Evolutionary conservation across 2,329 filamentous ascomycete species (phyloP), one percentile per base, ranked within the genome.

Genomic region (Ophiostoma australiae): DNA sequence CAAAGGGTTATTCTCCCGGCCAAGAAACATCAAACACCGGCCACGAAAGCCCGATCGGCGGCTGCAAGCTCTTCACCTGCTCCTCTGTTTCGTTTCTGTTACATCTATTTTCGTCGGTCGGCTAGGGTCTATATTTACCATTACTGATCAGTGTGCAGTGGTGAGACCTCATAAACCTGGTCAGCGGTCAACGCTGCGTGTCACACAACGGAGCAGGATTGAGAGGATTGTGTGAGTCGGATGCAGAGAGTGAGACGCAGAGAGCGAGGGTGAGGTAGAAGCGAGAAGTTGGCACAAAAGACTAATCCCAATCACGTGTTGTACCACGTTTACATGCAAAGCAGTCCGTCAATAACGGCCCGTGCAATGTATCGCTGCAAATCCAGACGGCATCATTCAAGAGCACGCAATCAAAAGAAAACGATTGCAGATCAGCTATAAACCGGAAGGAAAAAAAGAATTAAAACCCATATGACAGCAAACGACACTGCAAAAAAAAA

Each of bases 401-500:
- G 11, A 39, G 17, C 17, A n/a, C 20, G 6, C 6, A 48, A 48
- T 1, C 17, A 48, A 48, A 48, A 48, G 17, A 48, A 3, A 20
- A 6, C 37, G 27, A 1, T 31, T 31, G 27, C 27, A 31, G 27
- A 31, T 31, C 27, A 31, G 27, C 27, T 31, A 20, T 31, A 20
- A 44, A 44, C 41, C 41, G 2, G 15, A 58, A 27, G 15, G 17
- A 17, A 7, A 61, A 33, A 33, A 61, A 27, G 11, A 55, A 55
- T 3, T 55, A 11, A 27, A 10, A 1, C 6, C 39, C 5, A 15
- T 6, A 41, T 27, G 35, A 35, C 27, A 20, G 7, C 6, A 41
- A 70, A 37, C 37, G 41, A 15, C 4, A 44, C 1, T 17, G 1
- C 15, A 31, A 80, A 11, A 86, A 77, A 20, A 71, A 70, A 69